These are phyloP conservation scores for Artomyces pyxidatus DNA, from an alignment of 768 basidiomycete genomes.

Conservation along the genomic window DNA sequence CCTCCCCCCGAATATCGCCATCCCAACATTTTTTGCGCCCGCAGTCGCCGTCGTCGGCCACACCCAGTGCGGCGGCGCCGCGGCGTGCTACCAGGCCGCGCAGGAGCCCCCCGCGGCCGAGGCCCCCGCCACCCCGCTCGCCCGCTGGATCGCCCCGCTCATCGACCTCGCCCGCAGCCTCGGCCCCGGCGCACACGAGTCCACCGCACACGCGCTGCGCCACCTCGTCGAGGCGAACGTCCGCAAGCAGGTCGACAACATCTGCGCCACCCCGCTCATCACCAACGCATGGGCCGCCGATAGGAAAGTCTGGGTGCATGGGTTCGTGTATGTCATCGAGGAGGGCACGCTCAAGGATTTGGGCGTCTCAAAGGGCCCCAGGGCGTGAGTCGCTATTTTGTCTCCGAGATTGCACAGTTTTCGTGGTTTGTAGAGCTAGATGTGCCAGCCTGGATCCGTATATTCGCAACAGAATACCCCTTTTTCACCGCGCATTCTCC, in stretches of 20 bases:
- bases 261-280: constrained; percentile 17
- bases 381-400: too few relatives aligned
- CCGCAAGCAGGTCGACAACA: constrained; percentile 21
- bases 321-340: constrained; percentile 30
- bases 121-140: constrained; percentile 37
- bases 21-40: not conserved
- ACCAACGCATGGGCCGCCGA: constrained; percentile 20
- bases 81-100: constrained; percentile 43
- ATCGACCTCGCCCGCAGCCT: constrained; percentile 43
- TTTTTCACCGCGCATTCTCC: too few relatives aligned
- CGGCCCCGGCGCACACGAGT: constrained; percentile 30
- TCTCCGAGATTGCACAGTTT: too few relatives aligned
- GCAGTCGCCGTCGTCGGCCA: constrained; percentile 83
- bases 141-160: constrained; percentile 68
- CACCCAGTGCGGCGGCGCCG: constrained; percentile 72
- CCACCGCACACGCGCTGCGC: constrained; percentile 26
- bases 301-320: constrained; percentile 51
- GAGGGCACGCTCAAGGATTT: constrained; percentile 24
- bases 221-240: constrained; percentile 15
- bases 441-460: too few relatives aligned
- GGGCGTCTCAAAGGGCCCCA: constrained; percentile 4
- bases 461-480: too few relatives aligned
- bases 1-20: constrained; percentile 17
- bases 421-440: too few relatives aligned
- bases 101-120: constrained; percentile 24